phyloP scores from a whole-genome alignment of 2,329 filamentous ascomycete genomes.

The Parascedosporium putredinis region DNA sequence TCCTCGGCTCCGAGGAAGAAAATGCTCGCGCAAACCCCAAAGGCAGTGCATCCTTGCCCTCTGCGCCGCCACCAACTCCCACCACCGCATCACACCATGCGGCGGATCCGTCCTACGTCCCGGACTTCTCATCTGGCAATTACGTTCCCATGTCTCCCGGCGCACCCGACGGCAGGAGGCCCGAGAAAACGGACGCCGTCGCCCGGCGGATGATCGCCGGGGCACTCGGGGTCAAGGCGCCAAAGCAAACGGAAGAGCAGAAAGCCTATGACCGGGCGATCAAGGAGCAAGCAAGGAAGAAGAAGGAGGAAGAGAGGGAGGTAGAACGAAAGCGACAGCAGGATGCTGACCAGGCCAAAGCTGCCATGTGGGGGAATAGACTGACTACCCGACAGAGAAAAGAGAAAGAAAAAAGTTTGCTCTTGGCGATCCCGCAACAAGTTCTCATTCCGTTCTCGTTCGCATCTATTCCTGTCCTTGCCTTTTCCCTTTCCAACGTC shows the following conservation, averaged over 20 bases:
- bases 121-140: constrained; percentile 3
- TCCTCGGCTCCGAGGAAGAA: constrained; percentile 27
- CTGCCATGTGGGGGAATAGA: constrained; percentile 74
- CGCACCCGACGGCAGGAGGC: constrained; percentile 31
- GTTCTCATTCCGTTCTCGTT: too few relatives aligned
- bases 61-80: constrained; percentile 57
- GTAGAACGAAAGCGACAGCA: constrained; percentile 49
- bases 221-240: constrained; percentile 70
- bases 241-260: constrained; percentile 80
- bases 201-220: constrained; percentile 84
- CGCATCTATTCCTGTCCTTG: too few relatives aligned
- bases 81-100: constrained; percentile 39
- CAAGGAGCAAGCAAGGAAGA: constrained; percentile 74
- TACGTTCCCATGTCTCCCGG: constrained; percentile 14
- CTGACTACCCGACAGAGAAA: too few relatives aligned
- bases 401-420: too few relatives aligned
- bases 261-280: constrained; percentile 73
- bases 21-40: constrained; percentile 21
- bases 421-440: too few relatives aligned
- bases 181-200: constrained; percentile 89
- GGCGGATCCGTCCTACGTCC: constrained; percentile 14
- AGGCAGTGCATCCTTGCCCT: constrained; percentile 21
- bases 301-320: constrained; percentile 60
- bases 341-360: constrained; percentile 65
- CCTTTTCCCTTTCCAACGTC: too few relatives aligned